phyloP scores from a whole-genome alignment of 176 grass and related monocot genomes.

The Cymbopogon citratus region DNA sequence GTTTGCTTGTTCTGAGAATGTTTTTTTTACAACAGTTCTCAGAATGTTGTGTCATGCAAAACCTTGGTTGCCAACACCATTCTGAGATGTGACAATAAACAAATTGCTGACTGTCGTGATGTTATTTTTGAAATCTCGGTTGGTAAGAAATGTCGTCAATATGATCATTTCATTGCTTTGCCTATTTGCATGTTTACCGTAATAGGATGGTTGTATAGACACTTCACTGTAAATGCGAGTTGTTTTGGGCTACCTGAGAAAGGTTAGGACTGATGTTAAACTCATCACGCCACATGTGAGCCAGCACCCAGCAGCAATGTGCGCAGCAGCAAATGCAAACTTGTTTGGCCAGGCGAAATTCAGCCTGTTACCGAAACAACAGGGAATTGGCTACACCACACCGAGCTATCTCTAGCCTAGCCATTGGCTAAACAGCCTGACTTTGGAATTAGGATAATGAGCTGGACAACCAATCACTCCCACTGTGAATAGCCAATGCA shows the following conservation, averaged over 20 bases:
- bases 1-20: neutral
- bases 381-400: neutral
- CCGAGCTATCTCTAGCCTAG: too few relatives aligned
- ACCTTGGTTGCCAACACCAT: neutral
- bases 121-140: neutral
- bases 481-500: neutral
- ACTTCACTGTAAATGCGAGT: neutral
- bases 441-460: too few relatives aligned
- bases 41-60: neutral
- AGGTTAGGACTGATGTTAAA: neutral
- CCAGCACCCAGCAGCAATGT: neutral
- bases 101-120: neutral
- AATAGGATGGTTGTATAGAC: neutral
- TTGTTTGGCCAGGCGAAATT: neutral
- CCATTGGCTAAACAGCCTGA: neutral
- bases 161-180: neutral
- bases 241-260: neutral
- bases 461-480: too few relatives aligned
- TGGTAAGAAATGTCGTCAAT: neutral
- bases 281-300: neutral
- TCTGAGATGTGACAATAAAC: neutral
- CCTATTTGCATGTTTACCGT: neutral
- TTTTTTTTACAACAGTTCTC: too few relatives aligned
- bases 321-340: neutral
- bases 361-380: neutral